Base-by-base conservation (phyloP, 345 rosid species). In the Punica granatum region DNA sequence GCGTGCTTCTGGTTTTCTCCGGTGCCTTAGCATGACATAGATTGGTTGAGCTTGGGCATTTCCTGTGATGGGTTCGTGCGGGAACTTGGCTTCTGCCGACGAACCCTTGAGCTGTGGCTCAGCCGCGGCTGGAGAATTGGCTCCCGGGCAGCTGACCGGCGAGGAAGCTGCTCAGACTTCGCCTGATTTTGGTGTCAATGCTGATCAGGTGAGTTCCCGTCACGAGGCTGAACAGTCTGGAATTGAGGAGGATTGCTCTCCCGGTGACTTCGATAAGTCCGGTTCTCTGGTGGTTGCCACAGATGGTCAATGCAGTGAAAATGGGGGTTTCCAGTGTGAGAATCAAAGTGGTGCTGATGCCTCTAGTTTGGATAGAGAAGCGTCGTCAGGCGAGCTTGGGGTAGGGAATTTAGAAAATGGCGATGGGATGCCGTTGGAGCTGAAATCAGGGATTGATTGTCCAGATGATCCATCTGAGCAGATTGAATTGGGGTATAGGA, bases 51-150 rank as follows among this genome's bases (percentile, higher is more conserved):
- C 13, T 56, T 15, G 61, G 26, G 33, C 61, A 10, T 1, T 30
- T 28, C 14, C 4, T 15, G 18, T 2, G 34, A 56, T 56, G 61
- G 61, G 61, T 30, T 64, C 49, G 32, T 37, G 49, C 30, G 49
- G 33, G 49, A 25, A 64, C 49, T 41, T 64, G 49, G 61, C 61
- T 1, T 56, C 61, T 56, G 49, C 67, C 9, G 49, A 25, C 48
- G 49, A 41, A 15, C 67, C 44, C 33, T 32, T 39, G 67, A 39
- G 49, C 39, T 13, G 67, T 41, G 31, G 48, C 49, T 10, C 67
- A 6, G 48, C n/a, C 21, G 19, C 28, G 33, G 58, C 9, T 8
- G 61, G 26, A 12, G 61, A 30, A 10, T 56, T 13, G 61, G 34
- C 26, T 56, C 15, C 61, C 25, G 61, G 26, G 12, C 14, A 10